Evolutionary conservation across 805 yeast genomes (phyloP), one percentile per base, ranked within the genome.

Genomic region (Ogataea polymorpha): DNA sequence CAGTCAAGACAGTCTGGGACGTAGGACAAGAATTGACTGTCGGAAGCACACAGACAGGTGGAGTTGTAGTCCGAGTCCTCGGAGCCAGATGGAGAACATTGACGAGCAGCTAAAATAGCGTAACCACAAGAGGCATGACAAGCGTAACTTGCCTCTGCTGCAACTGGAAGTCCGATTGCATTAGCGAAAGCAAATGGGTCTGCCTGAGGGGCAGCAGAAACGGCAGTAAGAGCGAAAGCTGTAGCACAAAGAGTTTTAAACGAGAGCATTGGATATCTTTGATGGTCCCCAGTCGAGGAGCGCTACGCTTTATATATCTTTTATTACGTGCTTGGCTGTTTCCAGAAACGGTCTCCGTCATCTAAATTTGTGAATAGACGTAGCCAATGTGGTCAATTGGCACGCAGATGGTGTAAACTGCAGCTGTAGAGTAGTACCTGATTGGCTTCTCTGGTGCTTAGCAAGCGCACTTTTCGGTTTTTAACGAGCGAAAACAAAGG

Each of bases 81-180:
- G 14, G 32, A 24, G 14, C 42, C 47, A 13, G 35, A 31, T 5
- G 45, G 25, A 33, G 58, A 52, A 48, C 64, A 63, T 3, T 51
- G 47, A 29, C 59, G 49, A 30, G 65, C 66, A 33, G 55, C 60
- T 6, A 62, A 24, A 37, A 64, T 64, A 32, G 61, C 45, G 44
- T 52, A 56, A 42, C 68, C 68, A 57, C 68, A 64, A 17, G 58
- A 45, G 20, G 65, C 61, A 46, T 64, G 68, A 45, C 68, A 64
- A 3, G 49, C 45, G 39, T 59, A 53, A 21, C 58, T 28, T 15
- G 68, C 68, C 40, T 54, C 64, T 21, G 56, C 61, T 28, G 58
- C 61, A 31, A 48, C 41, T 30, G 65, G 61, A 14, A 42, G 24
- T 33, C 66, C 65, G 14, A 40, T 33, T 28, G 55, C 55, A 31